Percentiles rank a stretch among this genome's conserved stretches.
These are phyloP conservation scores for Hemileccinum rubropunctum DNA, from an alignment of 768 basidiomycete genomes.

Conservation along the genomic window DNA sequence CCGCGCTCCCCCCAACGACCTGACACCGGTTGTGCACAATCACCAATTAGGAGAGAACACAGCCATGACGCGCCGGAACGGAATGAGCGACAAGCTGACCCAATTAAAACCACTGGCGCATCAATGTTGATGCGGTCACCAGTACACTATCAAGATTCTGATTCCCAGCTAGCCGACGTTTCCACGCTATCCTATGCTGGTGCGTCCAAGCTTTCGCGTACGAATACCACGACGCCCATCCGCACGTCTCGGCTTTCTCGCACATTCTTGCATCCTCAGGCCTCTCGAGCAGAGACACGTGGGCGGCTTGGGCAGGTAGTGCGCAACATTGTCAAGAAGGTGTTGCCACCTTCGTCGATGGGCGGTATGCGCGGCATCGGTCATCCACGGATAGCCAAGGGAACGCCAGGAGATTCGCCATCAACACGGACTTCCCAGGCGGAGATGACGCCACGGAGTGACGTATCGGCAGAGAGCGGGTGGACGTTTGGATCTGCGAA, in stretches of 20 bases:
- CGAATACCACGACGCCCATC: background rate
- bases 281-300: background rate
- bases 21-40: background rate
- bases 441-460: constrained; percentile 16
- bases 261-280: background rate
- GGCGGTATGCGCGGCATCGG: background rate
- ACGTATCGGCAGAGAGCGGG: constrained; percentile 11
- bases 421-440: background rate
- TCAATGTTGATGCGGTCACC: constrained; percentile 2
- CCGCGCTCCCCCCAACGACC: background rate
- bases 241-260: background rate
- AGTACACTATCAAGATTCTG: constrained; percentile 1
- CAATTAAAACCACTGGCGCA: background rate
- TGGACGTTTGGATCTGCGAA: constrained; percentile 21
- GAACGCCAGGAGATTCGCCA: background rate
- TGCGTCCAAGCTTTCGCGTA: background rate
- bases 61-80: background rate
- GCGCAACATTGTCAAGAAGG: constrained; percentile 21
- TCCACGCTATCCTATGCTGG: constrained; percentile 10
- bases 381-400: background rate
- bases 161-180: constrained; percentile 14
- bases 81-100: background rate
- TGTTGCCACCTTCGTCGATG: constrained; percentile 14
- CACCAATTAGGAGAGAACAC: background rate
- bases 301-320: constrained; percentile 21